phyloP scores from a whole-genome alignment of 345 rosid species.

The Eucalyptus curtisii region DNA sequence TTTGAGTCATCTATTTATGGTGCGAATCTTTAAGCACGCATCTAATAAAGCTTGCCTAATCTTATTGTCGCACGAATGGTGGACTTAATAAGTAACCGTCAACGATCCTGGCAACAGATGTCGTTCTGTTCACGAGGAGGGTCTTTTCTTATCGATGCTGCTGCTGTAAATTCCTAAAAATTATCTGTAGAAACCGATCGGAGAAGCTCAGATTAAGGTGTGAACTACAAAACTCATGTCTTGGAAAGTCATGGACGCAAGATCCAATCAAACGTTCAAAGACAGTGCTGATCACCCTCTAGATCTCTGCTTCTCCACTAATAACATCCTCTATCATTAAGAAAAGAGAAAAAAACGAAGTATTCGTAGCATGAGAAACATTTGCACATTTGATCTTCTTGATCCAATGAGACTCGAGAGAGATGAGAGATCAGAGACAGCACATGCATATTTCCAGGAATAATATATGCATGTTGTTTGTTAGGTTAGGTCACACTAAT shows the following conservation, averaged over 20 bases:
- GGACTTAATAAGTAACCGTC: neutral
- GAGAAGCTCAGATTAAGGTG: neutral
- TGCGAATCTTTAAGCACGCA: neutral
- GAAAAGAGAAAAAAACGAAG: neutral
- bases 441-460: neutral
- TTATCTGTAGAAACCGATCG: neutral
- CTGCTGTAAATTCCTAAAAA: neutral
- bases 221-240: neutral
- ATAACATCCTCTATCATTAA: neutral
- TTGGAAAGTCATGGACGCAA: neutral
- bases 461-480: neutral
- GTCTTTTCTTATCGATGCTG: neutral
- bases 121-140: neutral
- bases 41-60: neutral
- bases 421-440: neutral
- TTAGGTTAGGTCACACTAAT: constrained; percentile 20
- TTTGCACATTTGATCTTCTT: neutral
- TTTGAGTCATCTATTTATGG: neutral
- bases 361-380: neutral
- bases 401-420: neutral
- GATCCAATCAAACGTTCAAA: neutral
- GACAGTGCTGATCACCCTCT: neutral
- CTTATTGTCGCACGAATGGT: neutral
- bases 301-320: neutral
- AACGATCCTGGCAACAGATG: neutral